Evolutionary conservation across 306 rosid genomes (phyloP), one percentile per base, ranked within the genome.

Genomic region (Cicer yamashitae): DNA sequence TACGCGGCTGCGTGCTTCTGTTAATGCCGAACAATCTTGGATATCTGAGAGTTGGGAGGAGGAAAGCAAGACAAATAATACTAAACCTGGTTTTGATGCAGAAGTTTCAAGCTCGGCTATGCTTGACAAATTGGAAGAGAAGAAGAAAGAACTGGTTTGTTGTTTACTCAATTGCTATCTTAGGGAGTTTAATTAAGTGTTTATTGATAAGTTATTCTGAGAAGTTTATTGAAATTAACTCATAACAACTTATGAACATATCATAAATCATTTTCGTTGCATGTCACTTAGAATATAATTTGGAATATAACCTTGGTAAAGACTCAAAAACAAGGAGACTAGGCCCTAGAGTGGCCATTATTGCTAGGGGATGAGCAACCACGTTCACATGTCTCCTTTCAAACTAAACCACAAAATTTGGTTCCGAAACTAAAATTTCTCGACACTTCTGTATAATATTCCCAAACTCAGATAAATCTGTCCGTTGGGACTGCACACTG

Each of bases 131-230:
- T 74, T 94, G 83, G 96, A 90, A 60, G 63, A 84, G 65, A 91
- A 84, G 92, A 92, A 89, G 70, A 89, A 88, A 76, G 92, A 91
- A 57, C 58, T 94, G 99, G 97, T 94, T 22, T 3, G 63, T 80
- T 76, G 57, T 56, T 67, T 37, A 38, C 15, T 60, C 67, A 60
- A 3, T 34, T 11, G 45, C 22, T 38, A 2, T 25, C 6, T 13
- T 34, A 6, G 18, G 41, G 66, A 60, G 66, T 60, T 58, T 60
- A 34, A 30, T 34, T 12, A 34, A 11, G 41, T 34, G 66, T 3
- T 60, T 60, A 37, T 60, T 60, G 20, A 13, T 34, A 6, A 37
- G 11, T 7, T 37, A n/a, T 63, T 63, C 4, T 7, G 40, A 57
- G 10, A 20, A 20, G 7, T 13, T 61, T 13, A n/a, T 62, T 14